Base-by-base conservation (phyloP, 2,329 filamentous ascomycete species). In the Dactylellina sp. region DNA sequence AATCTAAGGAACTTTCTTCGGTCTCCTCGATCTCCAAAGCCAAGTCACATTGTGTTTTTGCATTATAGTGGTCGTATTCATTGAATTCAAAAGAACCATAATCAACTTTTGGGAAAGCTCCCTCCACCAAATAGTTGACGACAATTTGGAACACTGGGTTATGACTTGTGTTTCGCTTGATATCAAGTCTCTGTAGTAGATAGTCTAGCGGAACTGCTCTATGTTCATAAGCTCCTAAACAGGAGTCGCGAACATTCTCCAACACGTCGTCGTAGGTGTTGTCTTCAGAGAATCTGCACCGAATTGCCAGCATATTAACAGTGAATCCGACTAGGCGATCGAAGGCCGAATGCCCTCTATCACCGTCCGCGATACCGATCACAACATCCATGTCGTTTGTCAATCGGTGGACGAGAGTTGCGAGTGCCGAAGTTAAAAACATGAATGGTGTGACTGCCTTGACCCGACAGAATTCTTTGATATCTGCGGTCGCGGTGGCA, bases 391-490 rank as follows among this genome's bases (percentile, higher is more conserved):
- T 72, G 18, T 78, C 71, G 32, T 76, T 75, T 12, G 77, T 78
- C 35, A 77, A 74, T 18, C 77, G 76, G 63, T 76, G 76, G 28
- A 76, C 47, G 50, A 77, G 77, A 11, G 77, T 60, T 25, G 76
- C 71, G 55, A 78, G 76, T 24, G 77, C 77, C 28, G 77, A 71
- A 25, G 77, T 59, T 12, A 78, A 52, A 63, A 78, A 78, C 57
- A 77, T 76, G 63, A 76, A 76, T 14, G 77, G 76, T 12, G 77
- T 78, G 20, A 76, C 75, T 22, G 74, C 77, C 12, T 76, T 74
- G 18, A 76, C 72, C 9, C 76, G 68, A 57, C 77, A 79, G 14
- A 79, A 76, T 40, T 78, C 76, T 71, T 79, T 79, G 76, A 79
- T 77, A 20, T 77, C 76, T 25, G 76, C 76, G 14, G 78, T 76